phyloP scores from a whole-genome alignment of 805 yeast genomes.

The Cyberlindnera maritima region DNA sequence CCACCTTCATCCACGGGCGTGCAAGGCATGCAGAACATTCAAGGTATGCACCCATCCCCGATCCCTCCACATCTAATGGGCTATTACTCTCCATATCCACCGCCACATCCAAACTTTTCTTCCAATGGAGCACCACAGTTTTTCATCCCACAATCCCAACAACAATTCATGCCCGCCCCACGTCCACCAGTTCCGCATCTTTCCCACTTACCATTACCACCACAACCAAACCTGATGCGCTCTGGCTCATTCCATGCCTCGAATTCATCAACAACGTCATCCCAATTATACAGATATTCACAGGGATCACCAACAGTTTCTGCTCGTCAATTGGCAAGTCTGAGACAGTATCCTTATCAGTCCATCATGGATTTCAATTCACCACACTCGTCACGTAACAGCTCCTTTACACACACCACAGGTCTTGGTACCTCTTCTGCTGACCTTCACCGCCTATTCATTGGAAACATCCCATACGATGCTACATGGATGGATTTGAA shows the following conservation, averaged over 20 bases:
- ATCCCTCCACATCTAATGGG: constrained; percentile 4
- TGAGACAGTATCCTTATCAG: constrained; percentile 27
- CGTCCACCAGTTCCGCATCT: constrained; percentile 6
- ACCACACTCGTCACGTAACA: background rate
- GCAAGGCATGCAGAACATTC: background rate
- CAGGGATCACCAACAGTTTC: constrained; percentile 19
- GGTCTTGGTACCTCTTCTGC: background rate
- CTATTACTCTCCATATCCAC: constrained; percentile 2
- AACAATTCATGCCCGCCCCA: constrained; percentile 2
- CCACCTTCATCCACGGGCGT: background rate
- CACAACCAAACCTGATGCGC: background rate
- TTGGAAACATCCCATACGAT: constrained; percentile 55
- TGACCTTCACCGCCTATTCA: constrained; percentile 44
- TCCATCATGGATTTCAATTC: constrained; percentile 21
- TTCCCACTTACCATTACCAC: constrained; percentile 6
- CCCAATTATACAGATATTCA: constrained; percentile 2
- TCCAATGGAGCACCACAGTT: background rate
- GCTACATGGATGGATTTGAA: constrained; percentile 39
- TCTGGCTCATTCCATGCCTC: background rate
- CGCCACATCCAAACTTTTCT: background rate
- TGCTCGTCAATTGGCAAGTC: constrained; percentile 14
- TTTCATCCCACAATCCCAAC: background rate
- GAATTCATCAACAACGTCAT: background rate
- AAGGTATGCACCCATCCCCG: background rate
- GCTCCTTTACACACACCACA: background rate